Evolutionary conservation across 2,329 filamentous ascomycete species (phyloP).

Genomic region (Onygena corvina): DNA sequence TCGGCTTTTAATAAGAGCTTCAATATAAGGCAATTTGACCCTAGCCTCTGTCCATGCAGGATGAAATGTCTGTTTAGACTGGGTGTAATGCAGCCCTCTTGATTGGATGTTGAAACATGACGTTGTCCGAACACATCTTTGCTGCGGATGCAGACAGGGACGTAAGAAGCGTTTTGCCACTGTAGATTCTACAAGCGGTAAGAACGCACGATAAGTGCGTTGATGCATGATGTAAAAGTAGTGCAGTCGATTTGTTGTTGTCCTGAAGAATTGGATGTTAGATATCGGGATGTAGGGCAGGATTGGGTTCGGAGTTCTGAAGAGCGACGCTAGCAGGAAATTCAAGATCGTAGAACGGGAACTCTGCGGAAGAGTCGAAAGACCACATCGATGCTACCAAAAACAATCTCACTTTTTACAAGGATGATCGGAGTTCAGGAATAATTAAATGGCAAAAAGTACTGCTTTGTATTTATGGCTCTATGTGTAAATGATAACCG

Average conservation of each 20-base stretch:
- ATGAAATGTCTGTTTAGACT: conserved; percentile 16
- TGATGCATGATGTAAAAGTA: background rate
- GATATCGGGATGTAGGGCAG: too few species aligned
- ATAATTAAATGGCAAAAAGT: too few species aligned
- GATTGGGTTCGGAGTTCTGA: too few species aligned
- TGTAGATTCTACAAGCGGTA: background rate
- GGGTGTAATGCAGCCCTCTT: conserved; percentile 2
- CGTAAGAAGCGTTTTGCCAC: background rate
- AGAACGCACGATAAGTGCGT: background rate
- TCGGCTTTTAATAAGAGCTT: conserved; percentile 47
- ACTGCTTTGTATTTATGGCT: background rate
- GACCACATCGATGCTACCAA: too few species aligned
- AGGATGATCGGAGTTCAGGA: too few species aligned
- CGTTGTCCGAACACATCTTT: background rate
- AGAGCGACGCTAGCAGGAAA: too few species aligned
- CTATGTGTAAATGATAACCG: background rate
- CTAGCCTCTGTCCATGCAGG: conserved; percentile 43
- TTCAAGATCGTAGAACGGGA: too few species aligned
- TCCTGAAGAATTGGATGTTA: too few species aligned
- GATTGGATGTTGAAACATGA: conserved; percentile 1
- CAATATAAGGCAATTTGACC: conserved; percentile 56
- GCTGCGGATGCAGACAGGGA: background rate
- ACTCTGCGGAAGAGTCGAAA: too few species aligned
- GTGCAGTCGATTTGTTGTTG: too few species aligned
- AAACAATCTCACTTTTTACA: too few species aligned